phyloP scores from a whole-genome alignment of 495 filamentous ascomycete genomes.

The Xylaria curta region DNA sequence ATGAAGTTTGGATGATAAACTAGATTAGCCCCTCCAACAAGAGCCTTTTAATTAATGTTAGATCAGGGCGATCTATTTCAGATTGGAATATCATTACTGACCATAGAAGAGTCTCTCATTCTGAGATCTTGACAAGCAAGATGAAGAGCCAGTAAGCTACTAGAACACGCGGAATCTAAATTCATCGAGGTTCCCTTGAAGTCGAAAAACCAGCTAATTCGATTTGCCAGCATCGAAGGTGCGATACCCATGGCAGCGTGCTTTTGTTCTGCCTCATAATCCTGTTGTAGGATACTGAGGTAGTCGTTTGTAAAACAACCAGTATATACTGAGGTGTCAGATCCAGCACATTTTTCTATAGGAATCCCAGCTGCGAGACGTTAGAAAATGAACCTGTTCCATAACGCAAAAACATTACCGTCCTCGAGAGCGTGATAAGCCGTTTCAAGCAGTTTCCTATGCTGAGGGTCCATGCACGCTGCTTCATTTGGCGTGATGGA shows the following conservation, averaged over 20 bases:
- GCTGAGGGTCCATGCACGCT: no score
- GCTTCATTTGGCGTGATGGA: no score
- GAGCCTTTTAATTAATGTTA: constrained; percentile 41
- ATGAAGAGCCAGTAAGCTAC: constrained; percentile 57
- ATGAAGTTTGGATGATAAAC: constrained; percentile 51
- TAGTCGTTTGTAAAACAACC: constrained; percentile 50
- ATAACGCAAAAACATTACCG: background rate
- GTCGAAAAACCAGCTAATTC: constrained; percentile 53
- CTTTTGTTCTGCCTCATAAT: constrained; percentile 29
- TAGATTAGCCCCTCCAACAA: constrained; percentile 55
- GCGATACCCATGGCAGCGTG: constrained; percentile 34
- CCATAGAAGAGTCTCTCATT: constrained; percentile 40
- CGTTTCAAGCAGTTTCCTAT: background rate
- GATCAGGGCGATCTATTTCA: no score
- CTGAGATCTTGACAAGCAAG: constrained; percentile 73
- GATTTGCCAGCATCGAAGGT: constrained; percentile 51
- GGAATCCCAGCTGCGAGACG: constrained; percentile 42
- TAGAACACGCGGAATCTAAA: constrained; percentile 67
- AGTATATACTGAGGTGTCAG: constrained; percentile 45
- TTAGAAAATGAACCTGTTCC: background rate
- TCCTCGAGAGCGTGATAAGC: constrained; percentile 14
- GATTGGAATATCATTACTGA: no score
- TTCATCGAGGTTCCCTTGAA: constrained; percentile 49
- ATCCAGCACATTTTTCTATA: constrained; percentile 31
- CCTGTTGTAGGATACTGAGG: constrained; percentile 31